Evolutionary conservation across 2,329 filamentous ascomycete species (phyloP).

Genomic region (Cladophialophora exuberans): DNA sequence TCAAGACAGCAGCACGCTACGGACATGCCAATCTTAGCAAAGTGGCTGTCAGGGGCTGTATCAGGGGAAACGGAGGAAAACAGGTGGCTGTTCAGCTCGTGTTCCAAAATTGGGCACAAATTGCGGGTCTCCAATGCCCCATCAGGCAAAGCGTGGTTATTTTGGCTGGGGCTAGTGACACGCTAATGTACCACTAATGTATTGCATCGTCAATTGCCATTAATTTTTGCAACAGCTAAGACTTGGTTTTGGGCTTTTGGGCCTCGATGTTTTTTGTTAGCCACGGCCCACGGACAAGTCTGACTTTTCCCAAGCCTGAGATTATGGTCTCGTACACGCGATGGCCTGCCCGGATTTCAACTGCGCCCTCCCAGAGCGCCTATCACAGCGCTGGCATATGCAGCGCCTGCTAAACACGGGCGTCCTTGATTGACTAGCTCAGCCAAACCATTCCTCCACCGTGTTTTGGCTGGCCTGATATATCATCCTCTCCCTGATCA

Average conservation of each 20-base stretch:
- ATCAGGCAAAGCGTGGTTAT: slow-evolving; percentile 9
- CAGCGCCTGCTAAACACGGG: not conserved
- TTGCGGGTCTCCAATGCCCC: not conserved
- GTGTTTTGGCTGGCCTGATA: slow-evolving; percentile 11
- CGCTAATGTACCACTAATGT: slow-evolving; percentile 18
- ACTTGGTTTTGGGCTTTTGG: not conserved
- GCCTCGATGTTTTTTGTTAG: no score
- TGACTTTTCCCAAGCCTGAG: slow-evolving; percentile 14
- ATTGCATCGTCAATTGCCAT: slow-evolving; percentile 13
- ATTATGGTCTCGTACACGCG: no score
- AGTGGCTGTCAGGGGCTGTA: slow-evolving; percentile 23
- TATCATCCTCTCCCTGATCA: slow-evolving; percentile 6
- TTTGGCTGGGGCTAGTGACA: slow-evolving; percentile 6
- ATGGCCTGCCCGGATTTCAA: slow-evolving; percentile 8
- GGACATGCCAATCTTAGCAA: slow-evolving; percentile 29
- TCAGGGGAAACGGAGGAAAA: slow-evolving; percentile 27
- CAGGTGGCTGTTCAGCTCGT: slow-evolving; percentile 11
- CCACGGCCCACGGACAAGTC: slow-evolving; percentile 17
- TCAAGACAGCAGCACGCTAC: slow-evolving; percentile 12
- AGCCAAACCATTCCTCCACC: not conserved
- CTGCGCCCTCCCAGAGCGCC: slow-evolving; percentile 20
- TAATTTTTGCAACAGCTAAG: slow-evolving; percentile 5
- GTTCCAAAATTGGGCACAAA: slow-evolving; percentile 21
- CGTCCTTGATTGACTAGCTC: not conserved
- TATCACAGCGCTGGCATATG: slow-evolving; percentile 11